Conservation (phyloP, 202 grass and related monocot species). For the Schoenoplectus triqueter region DNA sequence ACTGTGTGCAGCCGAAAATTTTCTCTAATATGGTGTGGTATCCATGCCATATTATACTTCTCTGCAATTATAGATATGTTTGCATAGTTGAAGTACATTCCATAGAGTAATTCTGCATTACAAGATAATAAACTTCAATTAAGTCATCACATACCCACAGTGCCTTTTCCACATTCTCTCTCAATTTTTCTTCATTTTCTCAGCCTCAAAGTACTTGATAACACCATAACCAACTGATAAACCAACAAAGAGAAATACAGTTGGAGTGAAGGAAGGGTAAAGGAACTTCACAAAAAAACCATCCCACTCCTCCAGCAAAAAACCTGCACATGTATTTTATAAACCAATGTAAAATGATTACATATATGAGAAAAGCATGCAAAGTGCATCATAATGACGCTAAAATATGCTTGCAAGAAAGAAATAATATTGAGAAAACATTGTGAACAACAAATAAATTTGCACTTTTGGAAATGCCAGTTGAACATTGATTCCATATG, state of each 20-base stretch:
- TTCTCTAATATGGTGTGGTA: too few relatives aligned
- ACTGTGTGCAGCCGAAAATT: too few relatives aligned
- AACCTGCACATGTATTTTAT: slow-evolving; percentile 53
- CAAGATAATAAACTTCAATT: too few relatives aligned
- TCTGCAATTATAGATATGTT: too few relatives aligned
- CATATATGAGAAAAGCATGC: neutral
- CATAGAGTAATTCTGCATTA: too few relatives aligned
- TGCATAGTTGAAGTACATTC: too few relatives aligned
- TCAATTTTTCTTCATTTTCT: slow-evolving; percentile 64
- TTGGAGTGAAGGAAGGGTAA: slow-evolving; percentile 90
- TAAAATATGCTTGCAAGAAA: neutral
- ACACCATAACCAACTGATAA: slow-evolving; percentile 79
- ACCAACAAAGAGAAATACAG: slow-evolving; percentile 71
- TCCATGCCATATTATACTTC: too few relatives aligned
- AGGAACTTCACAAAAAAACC: slow-evolving; percentile 82
- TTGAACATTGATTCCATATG: neutral
- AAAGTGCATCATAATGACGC: neutral
- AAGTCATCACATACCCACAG: too few relatives aligned
- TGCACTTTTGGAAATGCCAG: neutral
- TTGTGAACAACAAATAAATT: neutral
- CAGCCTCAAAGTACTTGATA: slow-evolving; percentile 84
- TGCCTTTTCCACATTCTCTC: neutral
- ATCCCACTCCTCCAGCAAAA: slow-evolving; percentile 83
- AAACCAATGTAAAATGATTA: slow-evolving; percentile 8
- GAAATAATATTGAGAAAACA: neutral